phyloP scores from a whole-genome alignment of 805 yeast species.

The Teunomyces pallodes region DNA sequence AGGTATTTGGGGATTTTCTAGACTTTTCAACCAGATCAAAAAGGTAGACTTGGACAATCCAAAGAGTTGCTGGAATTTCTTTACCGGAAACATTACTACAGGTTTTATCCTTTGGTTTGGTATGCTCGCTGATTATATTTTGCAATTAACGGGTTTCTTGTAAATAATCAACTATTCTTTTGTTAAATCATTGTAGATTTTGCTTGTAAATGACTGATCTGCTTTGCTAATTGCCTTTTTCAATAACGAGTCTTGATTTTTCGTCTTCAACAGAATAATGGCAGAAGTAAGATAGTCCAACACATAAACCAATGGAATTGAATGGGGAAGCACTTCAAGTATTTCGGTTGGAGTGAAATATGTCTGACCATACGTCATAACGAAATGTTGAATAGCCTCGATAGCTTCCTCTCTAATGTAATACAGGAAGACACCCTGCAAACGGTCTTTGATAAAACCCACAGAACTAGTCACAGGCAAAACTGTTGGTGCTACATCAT shows the following conservation, averaged over 20 bases:
- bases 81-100: constrained; percentile 72
- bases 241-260: constrained; percentile 15
- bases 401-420: constrained; percentile 8
- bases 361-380: constrained; percentile 19
- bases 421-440: not conserved
- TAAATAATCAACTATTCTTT: constrained; percentile 13
- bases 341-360: constrained; percentile 24
- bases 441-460: not conserved
- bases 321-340: constrained; percentile 27
- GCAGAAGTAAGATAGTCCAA: constrained; percentile 22
- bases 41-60: constrained; percentile 80
- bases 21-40: constrained; percentile 66
- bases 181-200: constrained; percentile 20
- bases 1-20: constrained; percentile 62
- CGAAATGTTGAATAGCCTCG: constrained; percentile 27
- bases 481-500: constrained; percentile 5
- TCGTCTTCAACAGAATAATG: constrained; percentile 18
- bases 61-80: constrained; percentile 76
- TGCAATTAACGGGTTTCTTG: constrained; percentile 46
- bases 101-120: constrained; percentile 70
- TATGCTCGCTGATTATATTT: constrained; percentile 60
- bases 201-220: constrained; percentile 21
- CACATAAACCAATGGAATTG: constrained; percentile 28
- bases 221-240: constrained; percentile 29
- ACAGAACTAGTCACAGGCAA: not conserved